These are phyloP conservation scores for Exophiala xenobiotica DNA, from an alignment of 2,329 filamentous ascomycete species.

Conservation along the genomic window DNA sequence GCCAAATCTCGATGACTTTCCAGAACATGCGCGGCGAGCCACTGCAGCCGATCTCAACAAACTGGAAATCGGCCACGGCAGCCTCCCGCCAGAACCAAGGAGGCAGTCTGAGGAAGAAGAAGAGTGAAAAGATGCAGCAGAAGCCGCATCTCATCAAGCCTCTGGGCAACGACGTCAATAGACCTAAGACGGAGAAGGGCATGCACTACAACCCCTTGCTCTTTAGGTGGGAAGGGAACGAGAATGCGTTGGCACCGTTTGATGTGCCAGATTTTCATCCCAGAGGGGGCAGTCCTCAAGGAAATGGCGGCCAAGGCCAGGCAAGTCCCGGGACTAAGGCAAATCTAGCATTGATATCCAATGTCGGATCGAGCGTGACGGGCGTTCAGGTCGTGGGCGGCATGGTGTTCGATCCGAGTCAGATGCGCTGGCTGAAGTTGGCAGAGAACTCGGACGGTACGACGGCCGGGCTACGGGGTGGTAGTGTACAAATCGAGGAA, in stretches of 20 bases:
- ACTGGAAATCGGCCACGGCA: constrained; percentile 55
- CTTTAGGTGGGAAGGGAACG: constrained; percentile 94
- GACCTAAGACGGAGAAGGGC: constrained; percentile 86
- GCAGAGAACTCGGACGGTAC: constrained; percentile 34
- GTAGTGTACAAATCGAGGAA: constrained; percentile 68
- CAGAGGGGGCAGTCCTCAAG: constrained; percentile 23
- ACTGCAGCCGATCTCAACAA: constrained; percentile 54
- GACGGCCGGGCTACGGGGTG: constrained; percentile 25
- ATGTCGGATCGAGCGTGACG: constrained; percentile 72
- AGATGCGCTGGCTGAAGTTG: constrained; percentile 96
- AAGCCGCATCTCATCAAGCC: constrained; percentile 91
- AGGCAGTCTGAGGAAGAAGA: constrained; percentile 50
- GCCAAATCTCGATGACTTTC: constrained; percentile 48
- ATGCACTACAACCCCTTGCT: constrained; percentile 93
- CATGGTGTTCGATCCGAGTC: constrained; percentile 96
- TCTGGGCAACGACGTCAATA: constrained; percentile 68
- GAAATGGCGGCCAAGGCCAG: constrained; percentile 10
- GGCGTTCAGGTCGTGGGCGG: constrained; percentile 93
- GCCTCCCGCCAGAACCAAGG: constrained; percentile 12
- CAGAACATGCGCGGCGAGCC: constrained; percentile 45
- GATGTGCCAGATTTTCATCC: constrained; percentile 55
- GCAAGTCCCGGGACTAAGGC: constrained; percentile 28
- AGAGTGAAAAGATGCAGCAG: constrained; percentile 45
- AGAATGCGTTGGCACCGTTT: constrained; percentile 78
- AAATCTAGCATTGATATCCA: constrained; percentile 73